These are phyloP conservation scores for Helianthus tuberosus DNA, from an alignment of 129 eudicot genomes.

Conservation along the genomic window DNA sequence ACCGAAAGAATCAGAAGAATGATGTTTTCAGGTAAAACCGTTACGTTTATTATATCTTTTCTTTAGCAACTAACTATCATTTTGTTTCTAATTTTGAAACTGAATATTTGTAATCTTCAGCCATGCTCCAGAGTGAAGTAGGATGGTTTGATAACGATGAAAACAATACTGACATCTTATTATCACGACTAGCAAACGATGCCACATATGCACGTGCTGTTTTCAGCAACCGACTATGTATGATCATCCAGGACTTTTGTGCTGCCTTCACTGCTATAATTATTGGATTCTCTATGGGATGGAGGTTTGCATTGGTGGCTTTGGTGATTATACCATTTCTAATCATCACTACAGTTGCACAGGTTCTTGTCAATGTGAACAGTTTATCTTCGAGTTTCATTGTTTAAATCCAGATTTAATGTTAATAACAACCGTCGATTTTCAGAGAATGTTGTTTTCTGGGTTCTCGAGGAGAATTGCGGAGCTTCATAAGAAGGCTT, in stretches of 20 bases:
- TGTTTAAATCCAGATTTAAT: background rate
- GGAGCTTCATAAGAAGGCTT: constrained; percentile 62
- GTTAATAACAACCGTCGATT: background rate
- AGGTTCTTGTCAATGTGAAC: constrained; percentile 34
- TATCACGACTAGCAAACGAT: constrained; percentile 55
- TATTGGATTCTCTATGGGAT: constrained; percentile 54
- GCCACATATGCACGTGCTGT: constrained; percentile 63
- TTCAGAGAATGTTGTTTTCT: constrained; percentile 34
- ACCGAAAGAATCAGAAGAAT: constrained; percentile 61
- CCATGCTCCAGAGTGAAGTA: constrained; percentile 63
- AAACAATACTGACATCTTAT: constrained; percentile 45
- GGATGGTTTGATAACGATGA: constrained; percentile 70
- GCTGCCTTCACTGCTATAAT: constrained; percentile 55
- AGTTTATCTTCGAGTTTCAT: background rate
- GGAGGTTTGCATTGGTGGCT: constrained; percentile 61
- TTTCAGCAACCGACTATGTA: constrained; percentile 54
- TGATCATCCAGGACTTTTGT: constrained; percentile 46
- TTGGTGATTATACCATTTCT: constrained; percentile 53
- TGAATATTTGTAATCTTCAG: constrained; percentile 24
- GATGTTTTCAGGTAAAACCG: constrained; percentile 62
- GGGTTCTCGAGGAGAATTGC: constrained; percentile 52
- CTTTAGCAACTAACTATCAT: background rate
- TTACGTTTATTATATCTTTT: too few species aligned
- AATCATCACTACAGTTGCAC: constrained; percentile 47
- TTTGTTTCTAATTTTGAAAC: too few species aligned